A percentile compares a stretch with the other conserved stretches of the same genome.
Conservation (phyloP, 2,329 filamentous ascomycete genomes). For the Aspergillus flavus region DNA sequence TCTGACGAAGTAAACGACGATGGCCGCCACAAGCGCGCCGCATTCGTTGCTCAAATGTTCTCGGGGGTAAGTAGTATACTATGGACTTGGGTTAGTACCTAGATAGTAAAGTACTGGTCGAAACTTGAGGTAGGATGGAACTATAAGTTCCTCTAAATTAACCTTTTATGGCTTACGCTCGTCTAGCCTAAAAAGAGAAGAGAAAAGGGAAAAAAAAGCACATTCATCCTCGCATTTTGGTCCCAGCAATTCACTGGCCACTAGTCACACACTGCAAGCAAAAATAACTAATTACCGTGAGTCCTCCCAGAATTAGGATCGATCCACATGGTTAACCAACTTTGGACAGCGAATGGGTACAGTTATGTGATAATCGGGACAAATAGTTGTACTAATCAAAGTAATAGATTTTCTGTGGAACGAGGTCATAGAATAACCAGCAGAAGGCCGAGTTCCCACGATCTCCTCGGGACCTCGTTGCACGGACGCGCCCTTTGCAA, state of each 20-base stretch:
- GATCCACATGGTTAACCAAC: conserved; percentile 9
- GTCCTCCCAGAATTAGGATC: background rate
- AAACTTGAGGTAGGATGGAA: background rate
- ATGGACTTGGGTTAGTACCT: background rate
- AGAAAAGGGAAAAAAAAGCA: background rate
- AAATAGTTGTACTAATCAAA: background rate
- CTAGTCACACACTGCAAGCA: too few relatives aligned
- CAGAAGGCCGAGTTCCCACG: background rate
- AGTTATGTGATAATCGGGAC: background rate
- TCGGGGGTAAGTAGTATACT: background rate
- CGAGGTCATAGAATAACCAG: background rate
- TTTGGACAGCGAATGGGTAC: background rate
- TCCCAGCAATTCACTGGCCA: background rate
- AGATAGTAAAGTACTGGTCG: too few relatives aligned
- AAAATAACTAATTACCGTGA: background rate
- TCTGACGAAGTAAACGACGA: conserved; percentile 1
- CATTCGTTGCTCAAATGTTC: background rate
- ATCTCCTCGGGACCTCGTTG: background rate
- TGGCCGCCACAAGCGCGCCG: conserved; percentile 12
- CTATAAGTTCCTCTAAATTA: background rate
- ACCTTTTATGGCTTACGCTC: background rate
- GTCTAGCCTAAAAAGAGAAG: background rate
- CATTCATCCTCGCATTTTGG: background rate
- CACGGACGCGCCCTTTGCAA: background rate
- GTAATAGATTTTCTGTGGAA: background rate